Base-by-base conservation (phyloP, 2,329 filamentous ascomycete species). In the Thielaviopsis musarum region DNA sequence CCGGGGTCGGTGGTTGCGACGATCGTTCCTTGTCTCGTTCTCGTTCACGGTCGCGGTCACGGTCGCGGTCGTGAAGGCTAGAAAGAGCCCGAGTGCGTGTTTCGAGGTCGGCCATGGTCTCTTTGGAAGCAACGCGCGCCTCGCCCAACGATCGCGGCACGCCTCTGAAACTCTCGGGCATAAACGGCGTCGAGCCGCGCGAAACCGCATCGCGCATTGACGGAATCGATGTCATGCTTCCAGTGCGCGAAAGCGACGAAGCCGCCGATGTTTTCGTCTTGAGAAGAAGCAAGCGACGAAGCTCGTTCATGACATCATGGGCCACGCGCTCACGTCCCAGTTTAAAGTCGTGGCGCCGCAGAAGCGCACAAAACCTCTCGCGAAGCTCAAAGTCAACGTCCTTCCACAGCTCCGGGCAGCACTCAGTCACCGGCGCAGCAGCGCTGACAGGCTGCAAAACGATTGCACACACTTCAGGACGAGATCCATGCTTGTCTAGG, bases 381-480 rank as follows among this genome's bases (percentile, higher is more conserved):
- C 74, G 70, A 12, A 82, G 67, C 62, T 77, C 75, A 22, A 74
- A 68, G 2, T 72, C 72, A 10, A 75, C 72, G 62, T 82, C 77
- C 6, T 71, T 63, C 19, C 69, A 65, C 21, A 82, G 69, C 55
- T 75, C 73, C 3, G 72, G 67, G 62, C 79, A 82, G 65, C 79
- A 82, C 3, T 73, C 68, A 1, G 70, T 65, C 28, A 71, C 61
- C 3, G 66, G 64, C 7, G 69, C 65, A 28, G 69, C 69, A 7
- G 61, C 19, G 38, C 49, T 58, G 15, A 61, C 57, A 5, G 60
- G 60, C 19, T 62, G 61, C 5, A 62, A 49, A n/a, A 59, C 54
- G 4, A 21, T 34, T 7, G 57, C 57, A 28, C 51, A 53, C 41
- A 59, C 49, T 15, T 59, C 53, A 7, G 54, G 30, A 19, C 59